Conservation (phyloP, 2,329 filamentous ascomycete genomes). For the Exophiala sp. region DNA sequence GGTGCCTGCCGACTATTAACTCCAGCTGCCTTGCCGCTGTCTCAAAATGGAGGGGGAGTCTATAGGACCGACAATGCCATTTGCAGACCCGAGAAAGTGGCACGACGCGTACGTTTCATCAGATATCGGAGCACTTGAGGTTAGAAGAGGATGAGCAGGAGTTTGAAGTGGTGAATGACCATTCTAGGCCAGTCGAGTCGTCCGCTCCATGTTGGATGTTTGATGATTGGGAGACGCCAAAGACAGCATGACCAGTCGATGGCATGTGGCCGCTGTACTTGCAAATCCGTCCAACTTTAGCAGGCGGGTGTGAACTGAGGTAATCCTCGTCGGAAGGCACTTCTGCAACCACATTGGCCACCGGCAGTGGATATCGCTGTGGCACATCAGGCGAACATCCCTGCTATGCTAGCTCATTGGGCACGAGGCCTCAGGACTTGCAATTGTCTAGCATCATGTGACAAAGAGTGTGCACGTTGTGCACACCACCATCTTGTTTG, state of each 20-base stretch:
- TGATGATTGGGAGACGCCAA: slow-evolving; percentile 21
- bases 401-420: slow-evolving; percentile 24
- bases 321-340: slow-evolving; percentile 22
- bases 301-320: slow-evolving; percentile 21
- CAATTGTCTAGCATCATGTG: slow-evolving; percentile 22
- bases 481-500: background rate
- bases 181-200: background rate
- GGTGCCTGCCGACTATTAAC: background rate
- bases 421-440: background rate
- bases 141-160: background rate
- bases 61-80: slow-evolving; percentile 12
- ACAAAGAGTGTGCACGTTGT: slow-evolving; percentile 1
- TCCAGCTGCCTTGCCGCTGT: slow-evolving; percentile 11
- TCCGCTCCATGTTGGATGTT: slow-evolving; percentile 7
- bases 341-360: slow-evolving; percentile 23
- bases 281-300: slow-evolving; percentile 25
- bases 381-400: slow-evolving; percentile 18
- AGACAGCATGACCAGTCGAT: slow-evolving; percentile 25
- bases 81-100: slow-evolving; percentile 23
- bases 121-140: background rate
- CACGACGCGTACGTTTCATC: slow-evolving; percentile 17
- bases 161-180: background rate
- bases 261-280: slow-evolving; percentile 9
- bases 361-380: slow-evolving; percentile 8
- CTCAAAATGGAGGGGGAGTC: slow-evolving; percentile 13